Base-by-base conservation (phyloP, 129 eudicot genomes). In the Flaveria trinervia region DNA sequence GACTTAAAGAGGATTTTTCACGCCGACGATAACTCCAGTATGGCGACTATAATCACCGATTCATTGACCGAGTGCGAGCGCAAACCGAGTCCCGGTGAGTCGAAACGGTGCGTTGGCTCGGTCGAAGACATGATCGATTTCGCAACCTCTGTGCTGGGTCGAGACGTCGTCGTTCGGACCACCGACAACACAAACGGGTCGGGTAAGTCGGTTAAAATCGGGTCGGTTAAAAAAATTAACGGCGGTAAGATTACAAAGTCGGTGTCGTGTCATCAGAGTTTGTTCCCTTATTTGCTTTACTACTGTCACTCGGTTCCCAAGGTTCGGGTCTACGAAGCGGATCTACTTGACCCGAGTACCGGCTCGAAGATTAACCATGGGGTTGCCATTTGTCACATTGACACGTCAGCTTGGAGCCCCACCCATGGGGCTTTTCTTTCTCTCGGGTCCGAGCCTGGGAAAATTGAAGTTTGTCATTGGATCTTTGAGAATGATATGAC, bases 401-500 rank as follows among this genome's bases (percentile, higher is more conserved):
- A 93, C 75, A 93, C 98, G 36, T 85, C 96, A 16, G 72, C 84
- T 2, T 93, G 98, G 98, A 88, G 98, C 26, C 61, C 89, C 59
- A 88, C 87, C 46, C 98, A 93, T 74, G 98, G 92, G 9, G 96
- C 98, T 0, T 93, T 93, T 67, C 48, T 82, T 55, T 88, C 92
- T n/a, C 82, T 93, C 77, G 98, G 98, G 11, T 93, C 92, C 65
- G 84, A 83, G 28, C 98, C 98, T 1, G 98, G 98, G 16, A 88
- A 90, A 69, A 93, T 90, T 18, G 98, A 93, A 70, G 98, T 90
- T 17, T 93, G 98, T 56, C 98, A 93, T 51, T 93, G 98, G 98
- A 93, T 93, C 72, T 93, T 88, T 77, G 93, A 93, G 86, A 93
- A 88, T 71, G 98, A 93, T 72, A 83, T 93, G 89, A 90, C 88